Evolutionary conservation across 352 stramenopile species (phyloP).

Genomic region (Phytophthora cactorum): DNA sequence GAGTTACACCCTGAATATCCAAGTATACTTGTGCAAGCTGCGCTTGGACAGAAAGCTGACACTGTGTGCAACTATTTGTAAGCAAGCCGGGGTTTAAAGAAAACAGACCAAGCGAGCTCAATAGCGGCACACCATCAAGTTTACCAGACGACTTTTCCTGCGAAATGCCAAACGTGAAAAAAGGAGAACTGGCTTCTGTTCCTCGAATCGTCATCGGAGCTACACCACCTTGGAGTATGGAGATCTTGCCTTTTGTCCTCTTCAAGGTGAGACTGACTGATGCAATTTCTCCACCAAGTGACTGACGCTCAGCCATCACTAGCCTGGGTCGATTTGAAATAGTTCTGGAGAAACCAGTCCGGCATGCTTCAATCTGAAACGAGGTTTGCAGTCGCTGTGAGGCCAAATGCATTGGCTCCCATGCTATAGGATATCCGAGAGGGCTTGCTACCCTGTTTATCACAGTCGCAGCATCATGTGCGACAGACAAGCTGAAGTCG

Average conservation of each 20-base stretch:
- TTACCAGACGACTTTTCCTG: slow-evolving; percentile 40
- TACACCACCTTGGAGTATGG: slow-evolving; percentile 40
- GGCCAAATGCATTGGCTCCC: slow-evolving; percentile 5
- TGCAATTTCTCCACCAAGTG: slow-evolving; percentile 32
- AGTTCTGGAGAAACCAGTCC: slow-evolving; percentile 21
- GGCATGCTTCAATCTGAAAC: slow-evolving; percentile 47
- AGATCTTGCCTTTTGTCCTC: slow-evolving; percentile 6
- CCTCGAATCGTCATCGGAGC: slow-evolving; percentile 20
- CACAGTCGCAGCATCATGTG: slow-evolving; percentile 9
- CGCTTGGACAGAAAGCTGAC: slow-evolving; percentile 20
- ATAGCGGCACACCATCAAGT: slow-evolving; percentile 25
- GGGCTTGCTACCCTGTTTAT: slow-evolving; percentile 16
- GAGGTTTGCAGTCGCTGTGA: slow-evolving; percentile 2
- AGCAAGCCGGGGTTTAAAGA: slow-evolving; percentile 24
- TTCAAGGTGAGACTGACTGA: slow-evolving; percentile 36
- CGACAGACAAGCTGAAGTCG: slow-evolving; percentile 13
- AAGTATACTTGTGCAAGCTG: slow-evolving; percentile 23
- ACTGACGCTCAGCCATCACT: slow-evolving; percentile 37
- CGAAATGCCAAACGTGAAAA: slow-evolving; percentile 29
- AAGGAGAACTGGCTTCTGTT: background rate
- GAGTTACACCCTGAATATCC: slow-evolving; percentile 25
- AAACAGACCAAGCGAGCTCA: slow-evolving; percentile 31
- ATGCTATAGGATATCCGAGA: slow-evolving; percentile 35
- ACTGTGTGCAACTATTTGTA: slow-evolving; percentile 19
- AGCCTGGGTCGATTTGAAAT: slow-evolving; percentile 26